Base-by-base conservation (phyloP, 192 early-diverging fungal species). In the Coemansia biformis region DNA sequence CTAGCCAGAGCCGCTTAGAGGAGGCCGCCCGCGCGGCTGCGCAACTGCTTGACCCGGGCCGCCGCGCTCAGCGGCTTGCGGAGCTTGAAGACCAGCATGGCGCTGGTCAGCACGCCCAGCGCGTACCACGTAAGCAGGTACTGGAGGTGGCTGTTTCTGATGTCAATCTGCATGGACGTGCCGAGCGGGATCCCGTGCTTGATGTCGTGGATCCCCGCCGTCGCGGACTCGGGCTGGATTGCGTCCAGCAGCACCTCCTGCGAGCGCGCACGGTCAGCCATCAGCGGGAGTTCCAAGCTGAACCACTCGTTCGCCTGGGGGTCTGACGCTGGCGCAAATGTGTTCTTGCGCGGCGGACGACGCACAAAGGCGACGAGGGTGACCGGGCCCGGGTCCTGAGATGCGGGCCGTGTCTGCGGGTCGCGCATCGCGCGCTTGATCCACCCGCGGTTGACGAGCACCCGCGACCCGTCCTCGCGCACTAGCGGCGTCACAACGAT, bases 41-140 rank as follows among this genome's bases (percentile, higher is more conserved):
- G 73, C 44, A 76, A 50, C 14, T 43, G 50, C 51, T 46, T 63
- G 46, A 76, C 40, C 8, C 46, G 57, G 15, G 55, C 36, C 5
- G 46, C 38, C 19, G 68, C 61, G 19, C 56, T 63, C 34, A 16
- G 59, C 26, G 83, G 85, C 11, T 78, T 78, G 59, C 78, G 79
- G 38, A 88, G 59, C 22, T 81, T 61, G 38, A 66, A 72, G 31
- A 72, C 78, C 8, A 89, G 68, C 85, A 89, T 89, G 4, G 58
- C 78, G 23, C 75, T 68, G 24, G 86, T 89, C 9, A 83, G 78
- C 12, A 73, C 70, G 22, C 83, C 83, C 9, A 87, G 72, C 16
- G 78, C 66, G 43, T 83, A 95, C 93, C 93, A 96, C 22, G 93
- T 96, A 22, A 93, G 73, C 11, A 86, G 78, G 48, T 96, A 96